phyloP scores from a whole-genome alignment of 1,284 basidiomycete genomes.

The Phaffia rhodozyma region DNA sequence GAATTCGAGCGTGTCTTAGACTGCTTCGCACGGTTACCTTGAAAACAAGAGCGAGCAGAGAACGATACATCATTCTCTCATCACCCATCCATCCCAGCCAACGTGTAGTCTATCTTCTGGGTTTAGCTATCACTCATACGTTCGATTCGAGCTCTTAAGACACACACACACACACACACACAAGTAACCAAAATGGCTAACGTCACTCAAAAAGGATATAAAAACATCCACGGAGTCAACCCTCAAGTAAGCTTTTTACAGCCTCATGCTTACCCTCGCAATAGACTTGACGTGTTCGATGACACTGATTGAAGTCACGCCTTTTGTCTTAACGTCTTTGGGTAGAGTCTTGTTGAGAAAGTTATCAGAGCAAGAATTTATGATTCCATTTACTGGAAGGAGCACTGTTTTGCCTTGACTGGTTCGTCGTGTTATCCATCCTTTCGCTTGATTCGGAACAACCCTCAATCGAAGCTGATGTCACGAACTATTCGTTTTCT shows the following conservation, averaged over 20 bases:
- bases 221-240: conserved; percentile 84
- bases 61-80: too few relatives aligned
- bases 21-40: too few relatives aligned
- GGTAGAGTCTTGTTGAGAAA: conserved; percentile 86
- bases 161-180: too few relatives aligned
- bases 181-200: conserved; percentile 56
- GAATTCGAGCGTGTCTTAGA: too few relatives aligned
- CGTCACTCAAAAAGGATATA: conserved; percentile 68
- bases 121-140: too few relatives aligned
- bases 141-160: too few relatives aligned
- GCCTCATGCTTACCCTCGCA: not conserved
- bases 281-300: not conserved
- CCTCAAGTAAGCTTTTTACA: conserved; percentile 50
- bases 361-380: conserved; percentile 93
- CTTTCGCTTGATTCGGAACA: not conserved
- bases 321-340: conserved; percentile 21
- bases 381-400: conserved; percentile 93
- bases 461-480: not conserved
- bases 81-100: too few relatives aligned
- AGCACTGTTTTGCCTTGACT: conserved; percentile 84
- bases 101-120: too few relatives aligned
- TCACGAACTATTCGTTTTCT: not conserved
- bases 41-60: too few relatives aligned
- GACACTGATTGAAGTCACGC: conserved; percentile 5
- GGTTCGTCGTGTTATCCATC: conserved; percentile 40